These are phyloP conservation scores for Chalaropsis ovoidea DNA, from an alignment of 2,329 filamentous ascomycete species.

Conservation along the genomic window DNA sequence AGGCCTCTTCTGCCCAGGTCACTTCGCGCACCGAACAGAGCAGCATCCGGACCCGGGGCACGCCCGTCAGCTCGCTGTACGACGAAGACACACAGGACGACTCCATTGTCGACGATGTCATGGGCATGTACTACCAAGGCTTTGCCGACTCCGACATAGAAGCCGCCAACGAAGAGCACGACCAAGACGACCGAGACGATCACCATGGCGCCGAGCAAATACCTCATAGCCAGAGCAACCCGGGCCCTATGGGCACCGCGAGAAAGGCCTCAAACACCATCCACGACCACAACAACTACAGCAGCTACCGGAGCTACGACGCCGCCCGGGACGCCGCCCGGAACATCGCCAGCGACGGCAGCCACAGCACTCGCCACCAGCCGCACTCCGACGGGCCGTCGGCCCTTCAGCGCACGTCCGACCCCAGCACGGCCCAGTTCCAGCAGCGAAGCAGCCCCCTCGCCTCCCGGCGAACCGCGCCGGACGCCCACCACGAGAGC, in stretches of 20 bases:
- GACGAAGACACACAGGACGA: slow-evolving; percentile 42
- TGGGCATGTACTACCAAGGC: slow-evolving; percentile 58
- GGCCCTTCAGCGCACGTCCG: too few relatives aligned
- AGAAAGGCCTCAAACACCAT: slow-evolving; percentile 8
- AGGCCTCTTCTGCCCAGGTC: slow-evolving; percentile 49
- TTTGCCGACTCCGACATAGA: slow-evolving; percentile 40
- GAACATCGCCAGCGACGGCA: not conserved
- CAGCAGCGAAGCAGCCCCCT: not conserved
- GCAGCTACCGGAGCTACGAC: not conserved
- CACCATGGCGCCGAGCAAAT: slow-evolving; percentile 9
- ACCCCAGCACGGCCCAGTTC: too few relatives aligned
- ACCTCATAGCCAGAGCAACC: not conserved
- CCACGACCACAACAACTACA: slow-evolving; percentile 12
- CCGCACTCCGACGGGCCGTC: not conserved
- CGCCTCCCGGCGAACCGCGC: too few relatives aligned
- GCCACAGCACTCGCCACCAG: not conserved
- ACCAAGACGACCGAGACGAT: slow-evolving; percentile 28
- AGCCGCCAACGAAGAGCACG: slow-evolving; percentile 31
- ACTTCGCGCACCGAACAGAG: slow-evolving; percentile 66
- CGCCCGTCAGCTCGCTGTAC: slow-evolving; percentile 57
- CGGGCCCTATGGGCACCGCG: not conserved
- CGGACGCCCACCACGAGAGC: not conserved
- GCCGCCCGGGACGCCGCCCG: not conserved
- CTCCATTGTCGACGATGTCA: slow-evolving; percentile 56
- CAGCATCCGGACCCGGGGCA: slow-evolving; percentile 69